phyloP scores from a whole-genome alignment of 2,329 filamentous ascomycete species.

The Trichoderma sp. region DNA sequence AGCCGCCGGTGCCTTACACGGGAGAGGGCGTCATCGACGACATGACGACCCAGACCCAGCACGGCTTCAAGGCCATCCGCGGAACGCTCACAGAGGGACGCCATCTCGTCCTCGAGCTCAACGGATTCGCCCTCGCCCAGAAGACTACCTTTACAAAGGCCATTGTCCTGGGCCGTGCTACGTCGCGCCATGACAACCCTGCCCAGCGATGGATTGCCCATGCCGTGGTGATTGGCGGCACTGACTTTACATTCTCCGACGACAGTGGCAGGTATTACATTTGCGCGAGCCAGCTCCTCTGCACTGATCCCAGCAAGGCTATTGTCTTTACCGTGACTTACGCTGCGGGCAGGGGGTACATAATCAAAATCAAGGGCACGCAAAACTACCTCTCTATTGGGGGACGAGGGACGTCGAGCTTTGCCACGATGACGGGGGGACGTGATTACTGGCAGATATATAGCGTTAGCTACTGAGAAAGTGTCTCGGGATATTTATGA shows the following conservation, averaged over 20 bases:
- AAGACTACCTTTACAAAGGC: constrained; percentile 36
- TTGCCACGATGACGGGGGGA: neutral
- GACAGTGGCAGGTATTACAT: constrained; percentile 34
- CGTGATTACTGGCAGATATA: constrained; percentile 21
- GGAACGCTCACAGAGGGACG: constrained; percentile 59
- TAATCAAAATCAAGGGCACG: constrained; percentile 26
- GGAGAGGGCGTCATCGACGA: constrained; percentile 42
- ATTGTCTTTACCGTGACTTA: constrained; percentile 32
- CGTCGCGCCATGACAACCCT: constrained; percentile 42
- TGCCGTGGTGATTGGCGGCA: constrained; percentile 38
- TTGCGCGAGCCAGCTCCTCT: constrained; percentile 27
- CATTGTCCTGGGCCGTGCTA: neutral
- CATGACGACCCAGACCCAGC: constrained; percentile 49
- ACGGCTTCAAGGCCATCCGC: constrained; percentile 57
- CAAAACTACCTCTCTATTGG: constrained; percentile 14
- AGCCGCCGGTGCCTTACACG: constrained; percentile 54
- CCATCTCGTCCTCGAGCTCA: constrained; percentile 55
- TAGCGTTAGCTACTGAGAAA: constrained; percentile 19
- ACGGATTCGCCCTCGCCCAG: constrained; percentile 48
- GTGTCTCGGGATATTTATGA: neutral
- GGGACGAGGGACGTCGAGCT: neutral
- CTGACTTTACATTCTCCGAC: constrained; percentile 37
- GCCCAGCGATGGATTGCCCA: constrained; percentile 57
- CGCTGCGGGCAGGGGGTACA: constrained; percentile 32
- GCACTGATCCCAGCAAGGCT: constrained; percentile 19